Percentiles rank a stretch among this genome's conserved stretches.
Conservation (phyloP, 371 early-diverging fungal species). For the Syncephalastrum sp. region DNA sequence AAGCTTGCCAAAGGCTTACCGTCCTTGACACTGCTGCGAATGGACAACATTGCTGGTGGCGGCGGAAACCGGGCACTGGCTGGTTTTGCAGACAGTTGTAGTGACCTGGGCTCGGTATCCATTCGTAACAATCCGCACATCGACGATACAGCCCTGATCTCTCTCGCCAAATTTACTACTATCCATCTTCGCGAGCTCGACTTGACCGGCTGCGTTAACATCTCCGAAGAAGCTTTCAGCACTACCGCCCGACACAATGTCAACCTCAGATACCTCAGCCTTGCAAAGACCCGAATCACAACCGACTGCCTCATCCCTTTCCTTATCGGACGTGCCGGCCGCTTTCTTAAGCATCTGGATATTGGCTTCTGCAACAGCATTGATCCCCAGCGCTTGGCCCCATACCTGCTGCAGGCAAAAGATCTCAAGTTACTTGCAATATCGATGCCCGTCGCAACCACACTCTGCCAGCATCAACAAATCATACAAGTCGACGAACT, state of each 20-base stretch:
- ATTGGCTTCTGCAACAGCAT: constrained; percentile 11
- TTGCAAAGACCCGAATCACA: constrained; percentile 12
- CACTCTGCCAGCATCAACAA: constrained; percentile 1
- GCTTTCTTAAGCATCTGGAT: constrained; percentile 17
- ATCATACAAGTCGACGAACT: no score
- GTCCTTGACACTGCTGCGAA: constrained; percentile 9
- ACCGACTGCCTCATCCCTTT: constrained; percentile 4
- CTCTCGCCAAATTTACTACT: constrained; percentile 33
- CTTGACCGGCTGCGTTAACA: constrained; percentile 24
- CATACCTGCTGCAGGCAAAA: background rate
- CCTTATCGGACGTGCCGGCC: constrained; percentile 9
- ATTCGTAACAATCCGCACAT: constrained; percentile 17
- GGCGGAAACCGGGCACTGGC: constrained; percentile 28
- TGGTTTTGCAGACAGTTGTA: constrained; percentile 29
- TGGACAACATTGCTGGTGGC: constrained; percentile 17
- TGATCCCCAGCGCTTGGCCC: constrained; percentile 12
- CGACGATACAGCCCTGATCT: constrained; percentile 25
- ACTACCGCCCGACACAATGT: constrained; percentile 23
- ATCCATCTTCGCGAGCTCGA: constrained; percentile 28
- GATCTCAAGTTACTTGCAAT: constrained; percentile 13
- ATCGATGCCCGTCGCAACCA: constrained; percentile 15
- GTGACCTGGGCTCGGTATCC: constrained; percentile 19
- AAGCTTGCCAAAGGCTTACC: constrained; percentile 26
- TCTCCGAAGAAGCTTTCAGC: constrained; percentile 22
- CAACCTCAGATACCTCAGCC: constrained; percentile 17